Conservation (phyloP, 2,329 filamentous ascomycete genomes). For the Colletotrichum cuscutae region DNA sequence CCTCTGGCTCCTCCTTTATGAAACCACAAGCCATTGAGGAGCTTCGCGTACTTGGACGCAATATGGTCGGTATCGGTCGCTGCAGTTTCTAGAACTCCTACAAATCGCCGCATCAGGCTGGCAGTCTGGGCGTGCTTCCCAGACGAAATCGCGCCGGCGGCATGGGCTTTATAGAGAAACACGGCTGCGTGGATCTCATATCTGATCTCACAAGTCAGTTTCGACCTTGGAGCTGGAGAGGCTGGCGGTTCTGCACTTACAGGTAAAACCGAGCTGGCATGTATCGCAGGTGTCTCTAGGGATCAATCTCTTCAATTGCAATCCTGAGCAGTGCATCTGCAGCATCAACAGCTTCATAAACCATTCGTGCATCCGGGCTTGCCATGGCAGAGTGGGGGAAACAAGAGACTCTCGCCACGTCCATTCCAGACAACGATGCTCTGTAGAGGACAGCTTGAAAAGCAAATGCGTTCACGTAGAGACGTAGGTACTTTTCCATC, state of each 20-base stretch:
- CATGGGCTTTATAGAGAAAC: slow-evolving; percentile 66
- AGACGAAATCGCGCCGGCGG: background rate
- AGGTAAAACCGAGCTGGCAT: slow-evolving; percentile 73
- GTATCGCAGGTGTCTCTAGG: slow-evolving; percentile 65
- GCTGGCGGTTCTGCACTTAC: slow-evolving; percentile 47
- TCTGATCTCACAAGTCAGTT: background rate
- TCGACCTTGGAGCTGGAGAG: no score
- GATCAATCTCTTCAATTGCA: slow-evolving; percentile 68
- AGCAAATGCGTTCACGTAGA: slow-evolving; percentile 80
- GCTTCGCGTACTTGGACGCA: slow-evolving; percentile 16
- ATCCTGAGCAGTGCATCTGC: slow-evolving; percentile 70
- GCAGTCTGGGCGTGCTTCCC: slow-evolving; percentile 6
- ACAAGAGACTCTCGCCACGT: slow-evolving; percentile 50
- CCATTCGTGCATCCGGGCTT: slow-evolving; percentile 71
- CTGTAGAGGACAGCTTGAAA: slow-evolving; percentile 75
- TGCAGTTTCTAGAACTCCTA: background rate
- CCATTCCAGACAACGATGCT: slow-evolving; percentile 47
- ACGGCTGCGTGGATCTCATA: slow-evolving; percentile 68
- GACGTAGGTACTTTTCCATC: slow-evolving; percentile 76
- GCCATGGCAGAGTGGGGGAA: slow-evolving; percentile 61
- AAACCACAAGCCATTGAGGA: background rate
- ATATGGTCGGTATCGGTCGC: slow-evolving; percentile 1
- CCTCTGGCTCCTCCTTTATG: background rate
- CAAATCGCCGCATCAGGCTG: background rate
- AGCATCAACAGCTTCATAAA: slow-evolving; percentile 73